A percentile compares a stretch with the other conserved stretches of the same genome.
Evolutionary conservation across 2,329 filamentous ascomycete genomes (phyloP).

Genomic region (Epichloe sp.): DNA sequence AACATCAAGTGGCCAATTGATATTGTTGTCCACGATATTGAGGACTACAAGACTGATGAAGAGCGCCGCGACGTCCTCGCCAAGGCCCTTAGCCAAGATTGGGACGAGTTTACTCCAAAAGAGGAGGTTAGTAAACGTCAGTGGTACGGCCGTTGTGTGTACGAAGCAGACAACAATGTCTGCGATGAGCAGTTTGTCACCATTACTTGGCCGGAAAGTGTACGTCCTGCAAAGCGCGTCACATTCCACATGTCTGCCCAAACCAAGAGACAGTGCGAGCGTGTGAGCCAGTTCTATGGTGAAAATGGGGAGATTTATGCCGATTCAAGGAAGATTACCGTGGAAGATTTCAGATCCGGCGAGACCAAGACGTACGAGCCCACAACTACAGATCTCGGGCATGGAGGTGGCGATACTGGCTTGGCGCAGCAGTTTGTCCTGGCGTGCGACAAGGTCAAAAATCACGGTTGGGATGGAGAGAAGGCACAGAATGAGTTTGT

Average conservation of each 20-base stretch:
- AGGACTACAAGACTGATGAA: conserved; percentile 49
- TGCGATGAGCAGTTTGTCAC: conserved; percentile 87
- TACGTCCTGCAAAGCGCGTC: conserved; percentile 64
- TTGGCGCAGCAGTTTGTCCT: conserved; percentile 70
- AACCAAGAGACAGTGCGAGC: conserved; percentile 74
- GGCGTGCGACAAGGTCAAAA: conserved; percentile 70
- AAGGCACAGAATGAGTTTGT: conserved; percentile 64
- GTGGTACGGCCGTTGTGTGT: conserved; percentile 94
- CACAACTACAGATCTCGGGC: conserved; percentile 22
- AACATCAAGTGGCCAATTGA: conserved; percentile 71
- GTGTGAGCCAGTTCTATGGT: conserved; percentile 77
- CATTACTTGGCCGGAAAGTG: conserved; percentile 67
- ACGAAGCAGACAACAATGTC: conserved; percentile 84
- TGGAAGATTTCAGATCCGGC: conserved; percentile 44
- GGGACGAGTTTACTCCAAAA: conserved; percentile 34
- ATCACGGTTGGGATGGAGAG: conserved; percentile 48
- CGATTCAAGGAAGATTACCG: conserved; percentile 62
- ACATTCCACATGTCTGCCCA: conserved; percentile 91
- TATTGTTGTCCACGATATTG: conserved; percentile 85
- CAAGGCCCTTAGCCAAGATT: conserved; percentile 36
- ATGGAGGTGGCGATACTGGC: conserved; percentile 33
- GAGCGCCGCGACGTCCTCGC: conserved; percentile 28
- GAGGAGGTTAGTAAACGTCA: conserved; percentile 38
- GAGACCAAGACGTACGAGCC: conserved; percentile 18
- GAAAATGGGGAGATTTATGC: conserved; percentile 76